Conservation (phyloP, 805 yeast genomes). For the Wickerhamiella spandovensis region DNA sequence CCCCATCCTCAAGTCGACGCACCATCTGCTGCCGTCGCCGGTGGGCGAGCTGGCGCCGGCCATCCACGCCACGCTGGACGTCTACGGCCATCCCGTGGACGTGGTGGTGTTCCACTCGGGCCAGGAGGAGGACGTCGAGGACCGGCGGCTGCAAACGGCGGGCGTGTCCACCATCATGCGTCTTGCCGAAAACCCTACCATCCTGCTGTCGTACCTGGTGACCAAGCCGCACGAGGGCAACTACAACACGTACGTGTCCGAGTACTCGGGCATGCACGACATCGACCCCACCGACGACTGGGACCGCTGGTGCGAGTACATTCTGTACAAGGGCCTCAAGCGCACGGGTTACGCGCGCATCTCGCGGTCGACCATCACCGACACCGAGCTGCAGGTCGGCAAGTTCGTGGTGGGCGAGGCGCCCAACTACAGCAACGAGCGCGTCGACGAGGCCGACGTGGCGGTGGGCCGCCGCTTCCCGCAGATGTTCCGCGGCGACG, state of each 20-base stretch:
- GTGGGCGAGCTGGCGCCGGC: slow-evolving; percentile 98
- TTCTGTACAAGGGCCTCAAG: slow-evolving; percentile 70
- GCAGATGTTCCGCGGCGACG: slow-evolving; percentile 65
- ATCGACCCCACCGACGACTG: slow-evolving; percentile 76
- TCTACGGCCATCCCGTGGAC: slow-evolving; percentile 77
- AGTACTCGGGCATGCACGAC: slow-evolving; percentile 75
- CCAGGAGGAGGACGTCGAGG: slow-evolving; percentile 94
- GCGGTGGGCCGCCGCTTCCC: slow-evolving; percentile 65
- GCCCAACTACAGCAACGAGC: slow-evolving; percentile 41
- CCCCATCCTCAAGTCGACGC: slow-evolving; percentile 83
- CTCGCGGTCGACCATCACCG: slow-evolving; percentile 86
- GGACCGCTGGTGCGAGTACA: slow-evolving; percentile 98
- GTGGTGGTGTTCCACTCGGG: slow-evolving; percentile 96
- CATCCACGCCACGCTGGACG: slow-evolving; percentile 86
- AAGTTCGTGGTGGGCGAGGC: slow-evolving; percentile 53
- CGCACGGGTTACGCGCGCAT: slow-evolving; percentile 91
- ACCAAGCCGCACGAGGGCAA: slow-evolving; percentile 80
- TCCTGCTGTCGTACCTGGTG: slow-evolving; percentile 80
- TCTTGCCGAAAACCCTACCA: slow-evolving; percentile 70
- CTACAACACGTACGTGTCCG: slow-evolving; percentile 82
- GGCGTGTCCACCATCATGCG: slow-evolving; percentile 64
- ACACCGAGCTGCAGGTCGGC: slow-evolving; percentile 92
- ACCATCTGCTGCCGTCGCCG: slow-evolving; percentile 88
- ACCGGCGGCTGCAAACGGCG: slow-evolving; percentile 73
- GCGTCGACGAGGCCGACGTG: slow-evolving; percentile 43